These are phyloP conservation scores for Xylariaceae sp. DNA, from an alignment of 2,329 filamentous ascomycete genomes.

Conservation along the genomic window DNA sequence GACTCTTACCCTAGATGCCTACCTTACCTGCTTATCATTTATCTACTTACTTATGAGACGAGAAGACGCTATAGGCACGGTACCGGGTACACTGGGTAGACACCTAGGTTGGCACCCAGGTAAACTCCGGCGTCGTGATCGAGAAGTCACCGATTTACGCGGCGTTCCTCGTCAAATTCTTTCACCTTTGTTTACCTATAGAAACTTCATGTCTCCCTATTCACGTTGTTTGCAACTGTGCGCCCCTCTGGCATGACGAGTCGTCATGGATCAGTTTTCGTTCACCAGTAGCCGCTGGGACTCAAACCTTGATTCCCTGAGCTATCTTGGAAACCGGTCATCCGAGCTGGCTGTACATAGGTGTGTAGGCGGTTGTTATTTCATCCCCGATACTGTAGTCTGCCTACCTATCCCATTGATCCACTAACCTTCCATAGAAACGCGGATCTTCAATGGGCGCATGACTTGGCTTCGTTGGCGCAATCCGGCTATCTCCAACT, in stretches of 20 bases:
- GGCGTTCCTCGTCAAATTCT: not conserved
- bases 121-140: constrained; percentile 1
- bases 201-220: not conserved
- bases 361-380: constrained; percentile 6
- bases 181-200: not conserved
- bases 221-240: not conserved
- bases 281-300: constrained; percentile 35
- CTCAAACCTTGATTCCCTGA: constrained; percentile 32
- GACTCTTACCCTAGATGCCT: not conserved
- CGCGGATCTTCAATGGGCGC: constrained; percentile 34
- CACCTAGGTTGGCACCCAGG: not conserved
- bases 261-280: constrained; percentile 37
- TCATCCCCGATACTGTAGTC: not conserved
- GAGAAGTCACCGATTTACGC: not conserved
- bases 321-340: constrained; percentile 10
- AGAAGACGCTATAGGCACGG: not conserved
- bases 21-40: not conserved
- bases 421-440: not conserved
- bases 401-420: too few relatives aligned
- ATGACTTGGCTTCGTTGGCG: constrained; percentile 35
- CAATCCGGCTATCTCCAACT: constrained; percentile 39
- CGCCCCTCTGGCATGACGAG: constrained; percentile 11
- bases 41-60: not conserved
- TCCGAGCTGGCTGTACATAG: constrained; percentile 7
- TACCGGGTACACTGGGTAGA: not conserved